These are phyloP conservation scores for Candida koratica DNA, from an alignment of 805 yeast species.

Conservation along the genomic window DNA sequence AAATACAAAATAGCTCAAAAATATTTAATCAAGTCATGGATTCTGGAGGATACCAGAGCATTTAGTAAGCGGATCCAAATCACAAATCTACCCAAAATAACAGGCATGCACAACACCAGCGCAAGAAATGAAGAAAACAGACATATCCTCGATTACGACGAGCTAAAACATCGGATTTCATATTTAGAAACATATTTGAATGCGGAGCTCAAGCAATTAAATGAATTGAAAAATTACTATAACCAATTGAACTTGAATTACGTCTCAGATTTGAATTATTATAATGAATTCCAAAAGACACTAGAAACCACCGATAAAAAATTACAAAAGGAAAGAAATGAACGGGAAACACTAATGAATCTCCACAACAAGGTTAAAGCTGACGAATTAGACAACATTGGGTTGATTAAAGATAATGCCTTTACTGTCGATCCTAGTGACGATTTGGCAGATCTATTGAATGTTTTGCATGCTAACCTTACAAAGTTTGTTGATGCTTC, in stretches of 20 bases:
- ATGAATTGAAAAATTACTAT: slow-evolving; percentile 27
- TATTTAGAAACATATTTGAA: slow-evolving; percentile 34
- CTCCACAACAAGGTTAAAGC: neutral
- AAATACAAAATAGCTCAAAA: slow-evolving; percentile 23
- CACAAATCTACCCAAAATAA: slow-evolving; percentile 26
- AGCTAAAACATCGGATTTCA: slow-evolving; percentile 21
- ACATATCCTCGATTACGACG: slow-evolving; percentile 25
- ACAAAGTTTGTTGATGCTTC: slow-evolving; percentile 6
- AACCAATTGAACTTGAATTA: slow-evolving; percentile 20
- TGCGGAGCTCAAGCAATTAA: slow-evolving; percentile 39
- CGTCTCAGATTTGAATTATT: slow-evolving; percentile 32
- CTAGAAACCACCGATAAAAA: slow-evolving; percentile 15
- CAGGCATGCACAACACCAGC: slow-evolving; percentile 16
- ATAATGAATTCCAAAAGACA: slow-evolving; percentile 27
- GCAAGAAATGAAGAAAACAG: slow-evolving; percentile 14
- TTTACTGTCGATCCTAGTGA: slow-evolving; percentile 10
- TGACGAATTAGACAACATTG: neutral
- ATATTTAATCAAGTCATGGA: slow-evolving; percentile 25
- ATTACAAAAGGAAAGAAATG: slow-evolving; percentile 13
- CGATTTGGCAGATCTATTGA: slow-evolving; percentile 7
- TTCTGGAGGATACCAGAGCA: slow-evolving; percentile 17
- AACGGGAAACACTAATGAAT: neutral
- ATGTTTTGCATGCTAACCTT: slow-evolving; percentile 6
- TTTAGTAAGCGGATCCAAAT: slow-evolving; percentile 22
- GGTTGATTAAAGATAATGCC: neutral